These are phyloP conservation scores for Syzygium syzygioides DNA, from an alignment of 441 rosid genomes.

Conservation along the genomic window DNA sequence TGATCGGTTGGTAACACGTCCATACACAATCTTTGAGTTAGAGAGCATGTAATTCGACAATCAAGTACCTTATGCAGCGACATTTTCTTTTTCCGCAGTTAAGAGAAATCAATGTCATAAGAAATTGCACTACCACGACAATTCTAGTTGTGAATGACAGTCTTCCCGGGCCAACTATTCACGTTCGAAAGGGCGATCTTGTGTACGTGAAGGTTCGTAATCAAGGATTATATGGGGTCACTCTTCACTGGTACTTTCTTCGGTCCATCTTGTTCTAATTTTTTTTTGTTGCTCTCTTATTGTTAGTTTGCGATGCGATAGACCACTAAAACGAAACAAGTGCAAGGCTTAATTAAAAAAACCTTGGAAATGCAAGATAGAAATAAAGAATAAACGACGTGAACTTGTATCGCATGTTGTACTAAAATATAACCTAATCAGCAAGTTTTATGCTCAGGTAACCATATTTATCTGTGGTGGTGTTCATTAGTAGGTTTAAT, in stretches of 20 bases:
- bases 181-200: neutral
- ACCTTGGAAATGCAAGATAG: neutral
- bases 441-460: neutral
- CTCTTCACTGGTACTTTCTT: neutral
- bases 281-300: neutral
- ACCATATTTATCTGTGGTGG: neutral
- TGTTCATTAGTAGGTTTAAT: neutral
- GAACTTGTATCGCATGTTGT: neutral
- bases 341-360: neutral
- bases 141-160: neutral
- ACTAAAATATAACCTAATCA: neutral
- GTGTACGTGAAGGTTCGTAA: neutral
- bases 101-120: neutral
- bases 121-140: neutral
- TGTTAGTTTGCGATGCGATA: neutral
- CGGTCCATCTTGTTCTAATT: neutral
- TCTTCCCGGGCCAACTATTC: neutral
- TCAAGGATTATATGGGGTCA: neutral
- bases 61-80: neutral
- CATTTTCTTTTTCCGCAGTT: neutral
- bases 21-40: neutral
- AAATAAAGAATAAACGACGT: neutral
- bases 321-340: neutral
- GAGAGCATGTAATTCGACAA: neutral
- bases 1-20: neutral